phyloP scores from a whole-genome alignment of 1,139 yeast genomes.

The Candida sp. region DNA sequence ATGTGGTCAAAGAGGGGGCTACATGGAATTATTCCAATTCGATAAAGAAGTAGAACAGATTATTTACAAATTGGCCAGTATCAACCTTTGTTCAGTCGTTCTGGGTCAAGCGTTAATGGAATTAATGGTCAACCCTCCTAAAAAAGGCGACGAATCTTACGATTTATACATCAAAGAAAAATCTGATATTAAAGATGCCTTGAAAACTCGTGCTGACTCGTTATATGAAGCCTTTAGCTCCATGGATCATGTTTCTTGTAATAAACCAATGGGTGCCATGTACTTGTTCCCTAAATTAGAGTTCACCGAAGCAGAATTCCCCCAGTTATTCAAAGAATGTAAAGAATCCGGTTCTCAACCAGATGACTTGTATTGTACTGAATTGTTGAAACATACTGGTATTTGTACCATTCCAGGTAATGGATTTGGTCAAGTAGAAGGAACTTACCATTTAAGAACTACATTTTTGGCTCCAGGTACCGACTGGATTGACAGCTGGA shows the following conservation, averaged over 20 bases:
- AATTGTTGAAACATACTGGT: constrained; percentile 83
- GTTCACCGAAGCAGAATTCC: constrained; percentile 45
- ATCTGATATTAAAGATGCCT: constrained; percentile 53
- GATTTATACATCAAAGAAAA: constrained; percentile 64
- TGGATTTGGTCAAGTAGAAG: constrained; percentile 91
- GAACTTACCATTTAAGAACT: constrained; percentile 89
- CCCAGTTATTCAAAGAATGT: constrained; percentile 62
- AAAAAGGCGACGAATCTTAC: constrained; percentile 71
- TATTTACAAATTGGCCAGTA: constrained; percentile 81
- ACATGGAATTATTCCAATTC: constrained; percentile 91
- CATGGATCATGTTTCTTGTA: constrained; percentile 82
- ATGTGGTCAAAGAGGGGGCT: constrained; percentile 99
- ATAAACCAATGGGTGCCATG: constrained; percentile 96
- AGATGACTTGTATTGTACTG: constrained; percentile 87
- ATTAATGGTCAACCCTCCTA: constrained; percentile 91
- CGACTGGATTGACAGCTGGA: constrained; percentile 81
- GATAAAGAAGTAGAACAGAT: constrained; percentile 63
- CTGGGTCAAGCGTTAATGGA: constrained; percentile 93
- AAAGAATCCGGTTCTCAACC: constrained; percentile 51
- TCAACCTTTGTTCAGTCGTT: constrained; percentile 90
- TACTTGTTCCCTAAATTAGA: constrained; percentile 82
- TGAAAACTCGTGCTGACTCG: constrained; percentile 58
- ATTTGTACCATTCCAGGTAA: constrained; percentile 97
- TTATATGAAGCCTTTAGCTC: constrained; percentile 67
- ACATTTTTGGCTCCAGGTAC: constrained; percentile 95